Base-by-base conservation (phyloP, 176 grass and related monocot genomes). In the Hordeum marinum region DNA sequence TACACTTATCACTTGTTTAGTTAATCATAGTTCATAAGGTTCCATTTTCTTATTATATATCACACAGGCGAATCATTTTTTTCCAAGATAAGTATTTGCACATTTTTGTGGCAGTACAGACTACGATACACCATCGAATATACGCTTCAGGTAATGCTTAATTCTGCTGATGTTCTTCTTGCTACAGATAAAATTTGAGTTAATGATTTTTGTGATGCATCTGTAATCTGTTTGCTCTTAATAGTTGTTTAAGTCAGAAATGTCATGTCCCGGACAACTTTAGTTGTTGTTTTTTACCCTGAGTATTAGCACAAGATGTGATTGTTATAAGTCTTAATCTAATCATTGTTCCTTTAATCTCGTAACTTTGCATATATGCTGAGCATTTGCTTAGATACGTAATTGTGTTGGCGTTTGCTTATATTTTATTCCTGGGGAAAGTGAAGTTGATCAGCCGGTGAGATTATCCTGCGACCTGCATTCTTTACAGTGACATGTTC, bases 331-430 rank as follows among this genome's bases (percentile, higher is more conserved):
- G 43, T 48, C 45, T 5, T 65, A 36, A 72, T 83, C 58, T 83
- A 75, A 83, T 66, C 4, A 17, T 48, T 67, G 18, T 40, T 86
- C 26, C 23, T 84, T 12, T 26, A 57, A 83, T 82, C 77, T 68
- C 11, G 14, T 71, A 60, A 80, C 66, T 86, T 90, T 90, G 68
- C 91, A 95, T 93, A 98, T 95, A 88, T 94, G 96, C 72, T 89
- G 89, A 79, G 91, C 96, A 50, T 93, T 94, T 95, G 89, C 93
- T 80, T 98, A 98, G 75, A 92, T 98, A 74, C 95, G 95, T 82
- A 98, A 93, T 46, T 80, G 89, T 50, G 68, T 93, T 87, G 93
- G 93, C 68, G 94, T 95, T 77, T 95, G 91, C 86, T 45, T 45
- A 45, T n/a, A n/a, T n/a, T n/a, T n/a, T n/a, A n/a, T n/a, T n/a